These are phyloP conservation scores for Macrolepiota albuminosa DNA, from an alignment of 768 basidiomycete species.

Conservation along the genomic window DNA sequence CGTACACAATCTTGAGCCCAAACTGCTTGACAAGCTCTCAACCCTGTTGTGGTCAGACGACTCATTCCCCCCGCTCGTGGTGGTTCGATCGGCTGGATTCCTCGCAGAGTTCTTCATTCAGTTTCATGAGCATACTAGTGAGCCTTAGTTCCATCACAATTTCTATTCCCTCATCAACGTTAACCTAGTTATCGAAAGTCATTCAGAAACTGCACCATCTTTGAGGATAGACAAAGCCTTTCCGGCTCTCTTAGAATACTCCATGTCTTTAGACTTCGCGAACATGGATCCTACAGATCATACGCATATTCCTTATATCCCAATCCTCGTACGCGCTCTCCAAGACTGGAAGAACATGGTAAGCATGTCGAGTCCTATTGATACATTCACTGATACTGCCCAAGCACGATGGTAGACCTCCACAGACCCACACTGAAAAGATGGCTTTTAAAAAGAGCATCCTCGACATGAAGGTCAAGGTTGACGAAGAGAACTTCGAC, in stretches of 20 bases:
- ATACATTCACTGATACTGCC: background rate
- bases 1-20: constrained; percentile 70
- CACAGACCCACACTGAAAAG: constrained; percentile 58
- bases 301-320: constrained; percentile 84
- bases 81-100: constrained; percentile 85
- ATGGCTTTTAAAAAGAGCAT: constrained; percentile 72
- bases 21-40: constrained; percentile 54
- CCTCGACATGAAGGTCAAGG: constrained; percentile 58
- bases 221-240: constrained; percentile 90
- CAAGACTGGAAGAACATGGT: constrained; percentile 81
- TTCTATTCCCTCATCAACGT: background rate
- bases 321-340: constrained; percentile 79
- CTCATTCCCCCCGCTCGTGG: constrained; percentile 63
- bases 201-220: constrained; percentile 69
- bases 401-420: constrained; percentile 66
- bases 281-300: constrained; percentile 87
- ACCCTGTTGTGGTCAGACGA: constrained; percentile 62
- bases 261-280: constrained; percentile 65
- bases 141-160: constrained; percentile 20
- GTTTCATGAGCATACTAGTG: constrained; percentile 82
- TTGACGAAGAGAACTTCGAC: constrained; percentile 96
- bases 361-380: constrained; percentile 19
- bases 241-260: constrained; percentile 71
- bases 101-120: constrained; percentile 86
- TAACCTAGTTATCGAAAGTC: constrained; percentile 79